These are phyloP conservation scores for Toxicodendron radicans DNA, from an alignment of 345 rosid species.

Conservation along the genomic window DNA sequence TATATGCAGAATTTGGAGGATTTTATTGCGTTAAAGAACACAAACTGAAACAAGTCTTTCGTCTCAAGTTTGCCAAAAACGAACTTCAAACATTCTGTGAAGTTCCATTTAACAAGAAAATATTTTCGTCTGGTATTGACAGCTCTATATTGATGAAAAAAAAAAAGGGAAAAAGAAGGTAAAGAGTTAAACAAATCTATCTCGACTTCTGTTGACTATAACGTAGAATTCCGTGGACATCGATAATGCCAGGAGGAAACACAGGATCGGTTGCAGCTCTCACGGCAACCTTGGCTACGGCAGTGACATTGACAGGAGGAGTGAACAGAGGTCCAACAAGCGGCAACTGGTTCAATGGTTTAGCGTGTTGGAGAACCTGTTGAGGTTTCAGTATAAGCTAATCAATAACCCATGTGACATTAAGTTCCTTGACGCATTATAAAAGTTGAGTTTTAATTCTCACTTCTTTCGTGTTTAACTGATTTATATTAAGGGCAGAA, in stretches of 20 bases:
- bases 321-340: slow-evolving; percentile 54
- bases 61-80: neutral
- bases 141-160: slow-evolving; percentile 18
- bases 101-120: neutral
- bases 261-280: slow-evolving; percentile 62
- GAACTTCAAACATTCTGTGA: neutral
- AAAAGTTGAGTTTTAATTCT: neutral
- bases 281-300: slow-evolving; percentile 51
- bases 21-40: neutral
- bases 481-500: no score
- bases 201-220: slow-evolving; percentile 40
- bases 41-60: slow-evolving; percentile 11
- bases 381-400: neutral
- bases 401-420: neutral
- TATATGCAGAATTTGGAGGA: neutral
- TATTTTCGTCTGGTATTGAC: neutral
- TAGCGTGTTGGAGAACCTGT: slow-evolving; percentile 55
- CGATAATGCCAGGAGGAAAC: slow-evolving; percentile 58
- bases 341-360: slow-evolving; percentile 56
- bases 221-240: slow-evolving; percentile 45
- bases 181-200: slow-evolving; percentile 19
- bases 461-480: neutral
- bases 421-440: no score
- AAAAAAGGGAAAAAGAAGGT: neutral
- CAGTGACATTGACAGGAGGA: slow-evolving; percentile 51